Evolutionary conservation across 139 green algal genomes (phyloP).

Genomic region (Micractinium conductrix): DNA sequence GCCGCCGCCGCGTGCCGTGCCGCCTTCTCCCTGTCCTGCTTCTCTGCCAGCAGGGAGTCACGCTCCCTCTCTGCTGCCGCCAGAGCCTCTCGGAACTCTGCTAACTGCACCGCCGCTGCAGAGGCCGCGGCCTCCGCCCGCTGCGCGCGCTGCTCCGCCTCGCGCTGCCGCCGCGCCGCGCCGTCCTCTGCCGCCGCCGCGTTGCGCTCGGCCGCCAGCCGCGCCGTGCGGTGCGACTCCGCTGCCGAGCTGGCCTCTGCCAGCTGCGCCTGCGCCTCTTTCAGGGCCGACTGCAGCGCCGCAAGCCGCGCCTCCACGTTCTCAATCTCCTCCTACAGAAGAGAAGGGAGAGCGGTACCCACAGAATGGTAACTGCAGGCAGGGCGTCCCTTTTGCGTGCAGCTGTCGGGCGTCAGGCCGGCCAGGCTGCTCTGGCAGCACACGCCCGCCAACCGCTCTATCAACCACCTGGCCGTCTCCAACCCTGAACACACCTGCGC

Average conservation of each 20-base stretch:
- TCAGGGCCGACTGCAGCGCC: slow-evolving; percentile 24
- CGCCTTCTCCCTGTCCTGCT: slow-evolving; percentile 16
- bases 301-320: slow-evolving; percentile 37
- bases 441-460: not conserved
- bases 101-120: slow-evolving; percentile 25
- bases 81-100: slow-evolving; percentile 29
- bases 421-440: not conserved
- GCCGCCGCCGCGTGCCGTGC: not conserved
- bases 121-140: slow-evolving; percentile 20
- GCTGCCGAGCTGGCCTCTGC: not conserved
- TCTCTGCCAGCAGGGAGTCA: slow-evolving; percentile 43
- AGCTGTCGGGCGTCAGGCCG: not conserved
- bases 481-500: not conserved
- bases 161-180: not conserved
- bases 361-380: not conserved
- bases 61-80: slow-evolving; percentile 17
- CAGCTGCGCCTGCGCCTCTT: slow-evolving; percentile 20
- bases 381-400: not conserved
- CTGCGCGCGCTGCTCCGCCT: slow-evolving; percentile 20
- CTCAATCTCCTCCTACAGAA: slow-evolving; percentile 30
- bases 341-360: not conserved
- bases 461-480: not conserved
- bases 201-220: not conserved
- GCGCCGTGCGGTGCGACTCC: not conserved
- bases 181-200: slow-evolving; percentile 12